phyloP scores from a whole-genome alignment of 306 rosid genomes.

The Dicorynia guianensis region DNA sequence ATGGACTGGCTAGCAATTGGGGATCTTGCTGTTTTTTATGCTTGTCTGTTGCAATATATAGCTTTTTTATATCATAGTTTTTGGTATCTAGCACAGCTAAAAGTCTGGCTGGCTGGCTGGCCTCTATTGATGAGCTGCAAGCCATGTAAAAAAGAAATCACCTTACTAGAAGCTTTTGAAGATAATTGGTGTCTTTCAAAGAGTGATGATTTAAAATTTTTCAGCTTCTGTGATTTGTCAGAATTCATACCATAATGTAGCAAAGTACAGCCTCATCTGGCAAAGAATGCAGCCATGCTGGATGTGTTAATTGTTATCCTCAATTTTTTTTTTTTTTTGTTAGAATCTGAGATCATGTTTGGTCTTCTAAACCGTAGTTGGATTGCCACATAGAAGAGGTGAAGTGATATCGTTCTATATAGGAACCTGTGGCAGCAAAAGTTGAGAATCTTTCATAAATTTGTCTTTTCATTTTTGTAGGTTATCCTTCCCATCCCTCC shows the following conservation, averaged over 20 bases:
- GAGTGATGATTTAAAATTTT: neutral
- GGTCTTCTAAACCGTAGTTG: neutral
- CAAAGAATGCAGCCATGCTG: neutral
- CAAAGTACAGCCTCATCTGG: neutral
- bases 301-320: neutral
- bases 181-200: neutral
- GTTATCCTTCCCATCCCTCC: neutral
- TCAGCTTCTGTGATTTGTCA: neutral
- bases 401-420: neutral
- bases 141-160: neutral
- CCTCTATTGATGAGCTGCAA: neutral
- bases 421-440: neutral
- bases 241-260: neutral
- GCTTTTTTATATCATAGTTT: neutral
- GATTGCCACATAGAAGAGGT: neutral
- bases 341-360: neutral
- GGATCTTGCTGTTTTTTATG: constrained; percentile 23
- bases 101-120: constrained; percentile 7
- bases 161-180: neutral
- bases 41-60: neutral
- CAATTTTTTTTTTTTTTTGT: neutral
- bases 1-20: constrained; percentile 2
- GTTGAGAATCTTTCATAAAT: neutral
- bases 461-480: constrained; percentile 18
- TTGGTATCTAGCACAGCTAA: neutral